Conservation (phyloP, 2,329 filamentous ascomycete species). For the Trichophyton rubrum region DNA sequence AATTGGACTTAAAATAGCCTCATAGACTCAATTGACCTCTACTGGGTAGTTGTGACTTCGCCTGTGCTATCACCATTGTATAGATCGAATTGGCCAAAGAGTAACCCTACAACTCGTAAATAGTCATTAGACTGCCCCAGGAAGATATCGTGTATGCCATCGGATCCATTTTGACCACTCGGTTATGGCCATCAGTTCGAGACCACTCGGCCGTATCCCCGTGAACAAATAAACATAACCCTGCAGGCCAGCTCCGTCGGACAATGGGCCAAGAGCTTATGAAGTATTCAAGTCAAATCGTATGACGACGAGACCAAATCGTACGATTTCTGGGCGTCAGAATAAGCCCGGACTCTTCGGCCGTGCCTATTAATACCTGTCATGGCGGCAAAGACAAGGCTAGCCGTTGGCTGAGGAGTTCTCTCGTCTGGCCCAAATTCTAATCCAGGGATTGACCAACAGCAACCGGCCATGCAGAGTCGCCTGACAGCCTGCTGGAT, state of each 20-base stretch:
- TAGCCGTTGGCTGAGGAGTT: background rate
- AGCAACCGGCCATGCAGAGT: too few species aligned
- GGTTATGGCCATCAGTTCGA: background rate
- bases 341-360: background rate
- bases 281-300: background rate
- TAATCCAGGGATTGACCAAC: background rate
- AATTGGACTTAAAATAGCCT: constrained; percentile 11
- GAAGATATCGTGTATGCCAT: too few species aligned
- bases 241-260: background rate
- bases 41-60: constrained; percentile 24
- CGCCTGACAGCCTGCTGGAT: background rate
- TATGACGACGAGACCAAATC: background rate
- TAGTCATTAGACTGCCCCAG: too few species aligned
- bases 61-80: constrained; percentile 2
- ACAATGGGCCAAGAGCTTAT: background rate
- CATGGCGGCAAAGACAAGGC: background rate
- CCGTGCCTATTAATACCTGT: background rate
- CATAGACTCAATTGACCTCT: too few species aligned
- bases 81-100: too few species aligned
- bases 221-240: background rate
- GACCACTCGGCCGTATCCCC: background rate
- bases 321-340: background rate
- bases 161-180: too few species aligned
- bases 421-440: background rate
- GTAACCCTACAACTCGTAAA: too few species aligned